Base-by-base conservation (phyloP, 345 rosid genomes). In the Brassica nigra region DNA sequence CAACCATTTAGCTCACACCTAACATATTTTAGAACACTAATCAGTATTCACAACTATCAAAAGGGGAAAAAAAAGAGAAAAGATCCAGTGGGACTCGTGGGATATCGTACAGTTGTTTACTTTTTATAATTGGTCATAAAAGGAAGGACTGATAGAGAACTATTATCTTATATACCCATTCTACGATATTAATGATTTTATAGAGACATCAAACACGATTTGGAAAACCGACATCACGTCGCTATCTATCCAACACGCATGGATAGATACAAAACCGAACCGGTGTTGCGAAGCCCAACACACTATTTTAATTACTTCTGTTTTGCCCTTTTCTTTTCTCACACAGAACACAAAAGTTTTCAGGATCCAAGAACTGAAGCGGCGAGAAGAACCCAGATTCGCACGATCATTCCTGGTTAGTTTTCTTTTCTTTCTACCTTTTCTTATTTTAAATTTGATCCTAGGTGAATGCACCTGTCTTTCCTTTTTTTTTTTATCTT, bases 391-490 rank as follows among this genome's bases (percentile, higher is more conserved):
- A 49, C 57, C 57, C 57, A 58, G 2, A 49, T n/a, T 49, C 57
- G n/a, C 57, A 49, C 57, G 18, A 68, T 58, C 31, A 70, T 33
- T 70, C 39, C 54, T 12, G 80, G 75, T 70, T 62, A 63, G 80
- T 77, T 20, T 69, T 4, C 44, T 29, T 3, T 28, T 8, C 1
- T 8, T 20, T 34, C 42, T 11, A 16, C 8, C 18, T n/a, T 20
- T 33, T 8, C 34, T 8, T 5, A 14, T 14, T 59, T 34, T 23
- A 27, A 2, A 49, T 52, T 68, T 20, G 8, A 31, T 14, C 15
- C 8, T 68, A 6, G 9, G 34, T 42, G 47, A 77, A 70, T 70
- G 75, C 34, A 77, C 16, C 29, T 77, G 2, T 33, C 74, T 44
- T 68, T n/a, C 33, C 49, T 14, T 42, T 0, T 52, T 0, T 52